A percentile compares a stretch with the other conserved stretches of the same genome.
phyloP scores from a whole-genome alignment of 1,284 basidiomycete genomes.

The Agaricales sp. region DNA sequence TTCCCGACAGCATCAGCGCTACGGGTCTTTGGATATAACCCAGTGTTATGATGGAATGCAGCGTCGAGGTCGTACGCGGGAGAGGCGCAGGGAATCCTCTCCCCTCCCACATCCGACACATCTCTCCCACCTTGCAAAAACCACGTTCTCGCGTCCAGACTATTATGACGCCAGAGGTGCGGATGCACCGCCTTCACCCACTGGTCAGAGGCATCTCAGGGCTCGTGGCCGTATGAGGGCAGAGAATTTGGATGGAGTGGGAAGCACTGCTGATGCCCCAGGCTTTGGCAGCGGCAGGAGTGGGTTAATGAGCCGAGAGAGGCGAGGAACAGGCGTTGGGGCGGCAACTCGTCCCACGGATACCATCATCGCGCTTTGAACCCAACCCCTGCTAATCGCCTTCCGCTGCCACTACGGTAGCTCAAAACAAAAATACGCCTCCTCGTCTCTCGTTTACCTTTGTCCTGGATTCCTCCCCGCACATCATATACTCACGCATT shows the following conservation, averaged over 20 bases:
- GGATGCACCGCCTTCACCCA: background rate
- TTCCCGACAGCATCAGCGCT: too few species aligned
- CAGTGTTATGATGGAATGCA: constrained; percentile 18
- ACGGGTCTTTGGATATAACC: too few species aligned
- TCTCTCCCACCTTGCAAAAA: background rate
- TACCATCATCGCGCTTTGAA: constrained; percentile 1
- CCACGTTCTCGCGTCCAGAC: background rate
- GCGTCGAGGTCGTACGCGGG: constrained; percentile 9
- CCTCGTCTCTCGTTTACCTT: too few species aligned
- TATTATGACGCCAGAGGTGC: background rate
- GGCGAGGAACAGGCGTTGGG: too few species aligned
- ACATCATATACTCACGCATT: too few species aligned
- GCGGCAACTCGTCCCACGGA: background rate
- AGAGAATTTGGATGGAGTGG: constrained; percentile 34
- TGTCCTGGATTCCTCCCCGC: too few species aligned
- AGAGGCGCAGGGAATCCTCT: background rate
- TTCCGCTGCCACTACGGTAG: too few species aligned
- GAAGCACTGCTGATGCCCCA: constrained; percentile 29
- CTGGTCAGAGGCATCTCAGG: constrained; percentile 18
- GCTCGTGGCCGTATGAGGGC: constrained; percentile 35
- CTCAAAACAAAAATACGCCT: too few species aligned
- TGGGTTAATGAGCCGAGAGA: constrained; percentile 42
- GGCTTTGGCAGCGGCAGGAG: constrained; percentile 49
- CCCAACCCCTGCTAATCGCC: too few species aligned
- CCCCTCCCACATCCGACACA: background rate